A percentile compares a stretch with the other conserved stretches of the same genome.
phyloP scores from a whole-genome alignment of 2,329 filamentous ascomycete genomes.

The Fusarium sp. region DNA sequence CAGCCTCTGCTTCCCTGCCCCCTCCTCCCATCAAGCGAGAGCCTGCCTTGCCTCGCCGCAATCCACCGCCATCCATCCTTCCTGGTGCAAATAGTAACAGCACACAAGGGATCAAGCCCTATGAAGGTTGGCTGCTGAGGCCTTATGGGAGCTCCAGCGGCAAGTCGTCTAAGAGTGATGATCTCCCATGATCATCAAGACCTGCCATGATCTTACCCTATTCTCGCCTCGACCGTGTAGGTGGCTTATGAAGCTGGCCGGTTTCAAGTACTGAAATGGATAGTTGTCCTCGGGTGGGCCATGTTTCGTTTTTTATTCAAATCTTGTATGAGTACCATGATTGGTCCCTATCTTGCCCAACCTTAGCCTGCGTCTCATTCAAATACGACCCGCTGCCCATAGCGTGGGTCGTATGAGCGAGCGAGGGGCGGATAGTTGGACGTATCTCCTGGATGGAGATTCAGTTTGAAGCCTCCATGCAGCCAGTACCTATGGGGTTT shows the following conservation, averaged over 20 bases:
- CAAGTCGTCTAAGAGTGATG: constrained; percentile 53
- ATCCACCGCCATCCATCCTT: constrained; percentile 49
- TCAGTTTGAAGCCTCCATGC: constrained; percentile 1
- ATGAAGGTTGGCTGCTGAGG: constrained; percentile 57
- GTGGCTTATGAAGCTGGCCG: constrained; percentile 4
- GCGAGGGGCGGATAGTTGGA: constrained; percentile 8
- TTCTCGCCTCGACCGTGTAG: background rate
- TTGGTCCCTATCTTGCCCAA: constrained; percentile 4
- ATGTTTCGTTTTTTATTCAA: constrained; percentile 1
- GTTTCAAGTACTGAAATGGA: constrained; percentile 31
- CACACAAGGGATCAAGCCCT: constrained; percentile 53
- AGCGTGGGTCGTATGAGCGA: constrained; percentile 4
- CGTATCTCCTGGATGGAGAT: constrained; percentile 1
- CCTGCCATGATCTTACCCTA: background rate
- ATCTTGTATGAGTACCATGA: constrained; percentile 31
- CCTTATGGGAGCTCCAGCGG: constrained; percentile 55
- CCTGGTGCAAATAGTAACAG: constrained; percentile 52
- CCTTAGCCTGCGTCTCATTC: background rate
- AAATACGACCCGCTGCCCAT: background rate
- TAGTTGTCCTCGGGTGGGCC: constrained; percentile 44
- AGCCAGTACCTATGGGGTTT: background rate
- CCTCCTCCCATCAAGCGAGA: constrained; percentile 55
- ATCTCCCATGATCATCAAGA: constrained; percentile 49
- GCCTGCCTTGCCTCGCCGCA: constrained; percentile 52
- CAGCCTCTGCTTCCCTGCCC: constrained; percentile 57